Percentiles rank a stretch among this genome's conserved stretches.
phyloP scores from a whole-genome alignment of 768 basidiomycete genomes.

The Mrakia blollopis region DNA sequence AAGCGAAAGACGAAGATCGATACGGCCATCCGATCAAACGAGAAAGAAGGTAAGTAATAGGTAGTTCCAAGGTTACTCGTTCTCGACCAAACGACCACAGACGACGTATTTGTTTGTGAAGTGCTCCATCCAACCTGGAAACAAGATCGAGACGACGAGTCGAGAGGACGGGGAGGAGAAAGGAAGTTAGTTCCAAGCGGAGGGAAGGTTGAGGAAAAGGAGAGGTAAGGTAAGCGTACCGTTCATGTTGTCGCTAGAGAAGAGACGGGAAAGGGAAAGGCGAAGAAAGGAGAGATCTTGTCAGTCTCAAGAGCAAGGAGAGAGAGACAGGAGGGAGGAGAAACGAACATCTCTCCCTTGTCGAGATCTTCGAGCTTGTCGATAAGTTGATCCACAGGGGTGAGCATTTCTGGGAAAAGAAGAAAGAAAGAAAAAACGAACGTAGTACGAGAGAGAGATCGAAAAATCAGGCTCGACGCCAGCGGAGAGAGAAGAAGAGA shows the following conservation, averaged over 20 bases:
- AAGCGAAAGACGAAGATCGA: too few species aligned
- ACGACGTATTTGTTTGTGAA: conserved; percentile 88
- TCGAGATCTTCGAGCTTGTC: conserved; percentile 77
- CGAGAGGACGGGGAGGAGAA: not conserved
- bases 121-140: conserved; percentile 82
- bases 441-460: conserved; percentile 14
- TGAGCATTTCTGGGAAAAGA: conserved; percentile 69
- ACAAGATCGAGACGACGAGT: conserved; percentile 9
- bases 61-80: too few species aligned
- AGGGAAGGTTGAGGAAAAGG: not conserved
- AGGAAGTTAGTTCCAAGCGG: not conserved
- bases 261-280: not conserved
- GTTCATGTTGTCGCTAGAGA: conserved; percentile 79
- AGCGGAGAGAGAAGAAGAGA: not conserved
- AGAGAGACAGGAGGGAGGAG: not conserved
- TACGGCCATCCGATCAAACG: too few species aligned
- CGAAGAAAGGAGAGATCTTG: not conserved
- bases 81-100: conserved; percentile 82
- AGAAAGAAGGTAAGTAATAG: too few species aligned
- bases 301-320: conserved; percentile 1
- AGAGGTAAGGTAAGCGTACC: conserved; percentile 48
- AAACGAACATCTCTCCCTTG: conserved; percentile 70
- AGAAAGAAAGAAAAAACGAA: not conserved
- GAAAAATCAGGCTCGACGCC: not conserved
- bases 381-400: conserved; percentile 74